Base-by-base conservation (phyloP, 164 flowering plant species). In the Stephania japonica region DNA sequence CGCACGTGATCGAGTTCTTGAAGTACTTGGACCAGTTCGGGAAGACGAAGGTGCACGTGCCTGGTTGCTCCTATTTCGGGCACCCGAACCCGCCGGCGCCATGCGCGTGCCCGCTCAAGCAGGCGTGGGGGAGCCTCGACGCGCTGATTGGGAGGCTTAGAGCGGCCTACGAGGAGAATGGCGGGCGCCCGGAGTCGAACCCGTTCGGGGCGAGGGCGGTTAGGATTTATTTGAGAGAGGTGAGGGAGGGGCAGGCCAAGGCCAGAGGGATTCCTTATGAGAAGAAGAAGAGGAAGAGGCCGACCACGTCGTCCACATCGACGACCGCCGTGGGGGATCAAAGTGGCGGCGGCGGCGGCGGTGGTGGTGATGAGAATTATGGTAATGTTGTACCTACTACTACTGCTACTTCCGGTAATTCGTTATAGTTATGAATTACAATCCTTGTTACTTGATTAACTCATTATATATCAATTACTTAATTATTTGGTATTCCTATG, bases 111-210 rank as follows among this genome's bases (percentile, higher is more conserved):
- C 82, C 85, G 16, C 77, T 83, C 21, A 75, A 75, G 63, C 85
- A 83, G 75, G 85, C 85, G 4, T 83, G 85, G 85, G 85, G 85
- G 6, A 83, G 85, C 71, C 81, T 83, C 0, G 85, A 83, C 67
- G 79, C 85, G 9, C 76, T 83, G 16, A 75, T 83, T 64, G 85
- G 85, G 50, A 72, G 85, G 64, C 75, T 83, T 8, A 73, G 83
- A 32, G 83, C 85, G 0, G 85, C 85, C 12, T 83, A 81, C 27
- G 85, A 83, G 64, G 83, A 83, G 74, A 79, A 79, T 75, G 85
- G 85, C 7, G 85, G 83, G 3, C 71, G 71, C 56, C 81, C 84
- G 1, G 85, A 83, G 26, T 68, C 80, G 13, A 83, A 83, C 69
- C 84, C 85, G 18, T 83, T 83, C 47, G 85, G 80, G 16, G 80